phyloP scores from a whole-genome alignment of 2,329 filamentous ascomycete species.

The Sporothrix phasma region DNA sequence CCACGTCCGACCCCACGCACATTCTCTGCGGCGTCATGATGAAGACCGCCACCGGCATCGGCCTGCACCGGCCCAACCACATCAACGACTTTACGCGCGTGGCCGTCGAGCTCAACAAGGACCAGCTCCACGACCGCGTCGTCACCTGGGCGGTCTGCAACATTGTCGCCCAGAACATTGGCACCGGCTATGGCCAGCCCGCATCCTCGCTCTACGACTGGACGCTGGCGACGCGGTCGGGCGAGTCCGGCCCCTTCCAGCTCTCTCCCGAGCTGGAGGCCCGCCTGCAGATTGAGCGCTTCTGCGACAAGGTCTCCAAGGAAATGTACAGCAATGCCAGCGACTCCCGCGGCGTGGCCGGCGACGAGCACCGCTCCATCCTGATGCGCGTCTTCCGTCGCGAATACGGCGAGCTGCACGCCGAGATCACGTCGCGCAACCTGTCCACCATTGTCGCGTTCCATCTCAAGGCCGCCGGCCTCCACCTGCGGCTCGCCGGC shows the following conservation, averaged over 20 bases:
- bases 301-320: conserved; percentile 68
- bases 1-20: conserved; percentile 70
- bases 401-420: conserved; percentile 54
- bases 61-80: conserved; percentile 69
- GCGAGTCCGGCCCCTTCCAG: conserved; percentile 49
- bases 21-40: conserved; percentile 78
- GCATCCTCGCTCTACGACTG: conserved; percentile 69
- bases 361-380: conserved; percentile 57
- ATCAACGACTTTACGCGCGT: conserved; percentile 75
- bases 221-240: conserved; percentile 54
- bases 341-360: conserved; percentile 58
- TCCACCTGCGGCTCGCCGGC: conserved; percentile 67
- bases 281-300: conserved; percentile 60
- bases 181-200: conserved; percentile 76
- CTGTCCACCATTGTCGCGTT: conserved; percentile 51
- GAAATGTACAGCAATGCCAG: conserved; percentile 71
- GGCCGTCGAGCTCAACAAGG: conserved; percentile 63
- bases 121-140: conserved; percentile 68
- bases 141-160: conserved; percentile 80
- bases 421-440: conserved; percentile 47
- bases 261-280: conserved; percentile 55
- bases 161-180: conserved; percentile 69
- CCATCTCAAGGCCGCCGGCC: conserved; percentile 60
- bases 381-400: conserved; percentile 56
- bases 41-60: conserved; percentile 76